Evolutionary conservation across 208 protist genomes (phyloP).

Genomic region (Crithidia fasciculata): DNA sequence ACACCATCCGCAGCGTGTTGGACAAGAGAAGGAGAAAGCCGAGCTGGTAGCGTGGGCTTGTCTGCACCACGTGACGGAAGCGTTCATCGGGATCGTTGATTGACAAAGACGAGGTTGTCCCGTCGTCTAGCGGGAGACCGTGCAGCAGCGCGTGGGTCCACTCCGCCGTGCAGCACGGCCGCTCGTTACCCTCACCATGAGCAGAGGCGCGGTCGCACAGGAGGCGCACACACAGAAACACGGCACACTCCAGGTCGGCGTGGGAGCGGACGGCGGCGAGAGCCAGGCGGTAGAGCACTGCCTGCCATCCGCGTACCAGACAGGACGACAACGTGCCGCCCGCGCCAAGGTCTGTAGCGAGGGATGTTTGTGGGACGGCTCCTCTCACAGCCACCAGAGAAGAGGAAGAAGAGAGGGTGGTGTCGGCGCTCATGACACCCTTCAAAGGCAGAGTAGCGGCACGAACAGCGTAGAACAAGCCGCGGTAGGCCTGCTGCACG

Average conservation of each 20-base stretch:
- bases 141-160: constrained; percentile 64
- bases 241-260: constrained; percentile 27
- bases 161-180: constrained; percentile 68
- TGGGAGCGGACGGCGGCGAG: constrained; percentile 26
- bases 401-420: not conserved
- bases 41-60: constrained; percentile 60
- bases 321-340: not conserved
- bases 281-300: constrained; percentile 57
- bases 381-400: not conserved
- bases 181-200: constrained; percentile 85
- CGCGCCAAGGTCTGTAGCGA: no score
- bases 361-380: no score
- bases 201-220: constrained; percentile 62
- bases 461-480: constrained; percentile 55
- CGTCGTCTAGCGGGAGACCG: constrained; percentile 14
- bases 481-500: constrained; percentile 70
- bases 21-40: constrained; percentile 63
- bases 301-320: constrained; percentile 45
- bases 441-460: constrained; percentile 13
- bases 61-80: constrained; percentile 22
- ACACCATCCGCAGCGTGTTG: constrained; percentile 61
- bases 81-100: constrained; percentile 1
- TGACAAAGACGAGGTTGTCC: not conserved
- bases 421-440: not conserved
- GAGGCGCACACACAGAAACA: constrained; percentile 66